Evolutionary conservation across 1,284 basidiomycete species (phyloP).

Genomic region (Irpex rosettiformis): DNA sequence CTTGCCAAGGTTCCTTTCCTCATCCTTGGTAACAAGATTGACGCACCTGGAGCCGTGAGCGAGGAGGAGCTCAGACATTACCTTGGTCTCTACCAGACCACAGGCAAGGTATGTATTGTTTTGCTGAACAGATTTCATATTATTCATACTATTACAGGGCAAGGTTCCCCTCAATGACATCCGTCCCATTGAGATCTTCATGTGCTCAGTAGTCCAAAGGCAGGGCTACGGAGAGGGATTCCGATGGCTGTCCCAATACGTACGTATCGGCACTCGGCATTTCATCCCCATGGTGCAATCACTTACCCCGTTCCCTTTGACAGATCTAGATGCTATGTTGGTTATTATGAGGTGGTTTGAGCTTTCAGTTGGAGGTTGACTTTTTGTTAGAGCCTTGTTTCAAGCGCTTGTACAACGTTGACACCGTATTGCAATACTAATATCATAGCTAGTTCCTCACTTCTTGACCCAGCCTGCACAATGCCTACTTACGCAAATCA

Average conservation of each 20-base stretch:
- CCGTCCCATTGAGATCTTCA: slow-evolving; percentile 98
- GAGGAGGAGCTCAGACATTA: slow-evolving; percentile 97
- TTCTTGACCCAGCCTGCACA: too few species aligned
- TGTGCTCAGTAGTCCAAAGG: slow-evolving; percentile 99
- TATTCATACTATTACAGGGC: slow-evolving; percentile 52
- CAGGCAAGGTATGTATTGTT: slow-evolving; percentile 81
- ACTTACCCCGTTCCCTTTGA: not conserved
- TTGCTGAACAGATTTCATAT: not conserved
- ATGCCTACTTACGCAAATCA: too few species aligned
- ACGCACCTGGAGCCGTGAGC: slow-evolving; percentile 94
- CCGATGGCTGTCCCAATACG: slow-evolving; percentile 98
- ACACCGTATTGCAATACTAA: too few species aligned
- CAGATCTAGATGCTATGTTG: slow-evolving; percentile 1
- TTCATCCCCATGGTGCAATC: not conserved
- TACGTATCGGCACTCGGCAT: slow-evolving; percentile 32
- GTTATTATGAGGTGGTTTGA: not conserved
- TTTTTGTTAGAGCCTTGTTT: not conserved
- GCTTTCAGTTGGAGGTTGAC: not conserved
- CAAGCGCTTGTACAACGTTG: too few species aligned
- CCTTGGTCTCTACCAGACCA: slow-evolving; percentile 96
- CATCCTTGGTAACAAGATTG: slow-evolving; percentile 99
- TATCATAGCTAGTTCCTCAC: too few species aligned
- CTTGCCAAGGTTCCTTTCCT: slow-evolving; percentile 97
- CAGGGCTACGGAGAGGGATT: slow-evolving; percentile 99
- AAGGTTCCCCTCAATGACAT: slow-evolving; percentile 97